These are phyloP conservation scores for Pseudogymnoascus sp. DNA, from an alignment of 2,329 filamentous ascomycete genomes.

Conservation along the genomic window DNA sequence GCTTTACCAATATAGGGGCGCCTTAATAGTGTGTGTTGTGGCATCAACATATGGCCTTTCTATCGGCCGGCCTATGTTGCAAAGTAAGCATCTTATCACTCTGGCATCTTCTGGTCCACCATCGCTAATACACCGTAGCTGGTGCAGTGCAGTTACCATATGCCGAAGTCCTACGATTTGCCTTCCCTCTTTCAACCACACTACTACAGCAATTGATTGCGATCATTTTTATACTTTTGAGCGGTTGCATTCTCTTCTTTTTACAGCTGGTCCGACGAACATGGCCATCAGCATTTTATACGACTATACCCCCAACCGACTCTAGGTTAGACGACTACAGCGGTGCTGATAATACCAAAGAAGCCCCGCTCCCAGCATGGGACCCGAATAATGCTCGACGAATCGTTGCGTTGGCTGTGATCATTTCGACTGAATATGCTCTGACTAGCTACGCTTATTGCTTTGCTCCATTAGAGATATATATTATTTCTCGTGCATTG, in stretches of 20 bases:
- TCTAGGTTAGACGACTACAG: background rate
- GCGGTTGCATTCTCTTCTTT: background rate
- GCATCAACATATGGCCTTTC: background rate
- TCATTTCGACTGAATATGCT: background rate
- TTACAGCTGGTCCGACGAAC: background rate
- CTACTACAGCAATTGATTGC: background rate
- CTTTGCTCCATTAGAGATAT: slow-evolving; percentile 1
- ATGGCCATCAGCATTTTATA: background rate
- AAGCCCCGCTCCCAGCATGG: background rate
- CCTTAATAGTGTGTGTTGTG: background rate
- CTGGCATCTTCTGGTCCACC: background rate
- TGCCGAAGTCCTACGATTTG: slow-evolving; percentile 3
- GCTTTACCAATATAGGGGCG: background rate
- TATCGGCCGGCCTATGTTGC: background rate
- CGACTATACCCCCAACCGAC: background rate
- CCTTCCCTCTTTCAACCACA: background rate
- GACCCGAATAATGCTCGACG: background rate
- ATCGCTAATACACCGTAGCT: background rate
- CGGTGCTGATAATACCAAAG: background rate
- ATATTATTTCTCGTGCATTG: background rate
- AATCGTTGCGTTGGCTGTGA: background rate
- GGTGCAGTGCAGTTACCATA: background rate
- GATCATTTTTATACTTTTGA: background rate
- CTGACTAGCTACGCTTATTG: background rate
- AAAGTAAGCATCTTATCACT: background rate